phyloP scores from a whole-genome alignment of 192 early-diverging fungal genomes.

The Nowakowskiella sp. region DNA sequence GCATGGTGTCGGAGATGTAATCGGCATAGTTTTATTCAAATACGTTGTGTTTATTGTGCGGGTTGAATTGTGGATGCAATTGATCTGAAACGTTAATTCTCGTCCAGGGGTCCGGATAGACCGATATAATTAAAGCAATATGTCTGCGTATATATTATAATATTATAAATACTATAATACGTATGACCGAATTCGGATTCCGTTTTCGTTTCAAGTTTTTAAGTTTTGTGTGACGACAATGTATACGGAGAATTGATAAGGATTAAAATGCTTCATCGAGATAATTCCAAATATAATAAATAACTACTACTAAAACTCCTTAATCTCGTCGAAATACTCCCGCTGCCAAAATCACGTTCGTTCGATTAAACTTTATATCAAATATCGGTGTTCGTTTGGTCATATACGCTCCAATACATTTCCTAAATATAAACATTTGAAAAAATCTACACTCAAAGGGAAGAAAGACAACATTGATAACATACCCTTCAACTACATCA shows the following conservation, averaged over 20 bases:
- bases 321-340: conserved; percentile 68
- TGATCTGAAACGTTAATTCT: no score
- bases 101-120: not conserved
- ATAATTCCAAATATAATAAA: no score
- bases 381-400: conserved; percentile 92
- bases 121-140: not conserved
- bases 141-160: not conserved
- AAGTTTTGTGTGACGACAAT: no score
- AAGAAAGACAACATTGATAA: not conserved
- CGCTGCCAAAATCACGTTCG: conserved; percentile 77
- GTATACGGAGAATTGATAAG: no score
- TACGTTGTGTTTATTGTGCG: no score
- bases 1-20: no score
- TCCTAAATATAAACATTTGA: conserved; percentile 21
- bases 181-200: no score
- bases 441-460: not conserved
- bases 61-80: no score
- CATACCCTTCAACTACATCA: conserved; percentile 1
- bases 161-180: not conserved
- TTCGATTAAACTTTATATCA: conserved; percentile 69
- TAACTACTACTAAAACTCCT: no score
- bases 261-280: no score
- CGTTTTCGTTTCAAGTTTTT: no score
- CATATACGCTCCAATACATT: conserved; percentile 61
- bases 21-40: no score